These are phyloP conservation scores for Ceratocystis smalleyi DNA, from an alignment of 2,329 filamentous ascomycete species.

Conservation along the genomic window DNA sequence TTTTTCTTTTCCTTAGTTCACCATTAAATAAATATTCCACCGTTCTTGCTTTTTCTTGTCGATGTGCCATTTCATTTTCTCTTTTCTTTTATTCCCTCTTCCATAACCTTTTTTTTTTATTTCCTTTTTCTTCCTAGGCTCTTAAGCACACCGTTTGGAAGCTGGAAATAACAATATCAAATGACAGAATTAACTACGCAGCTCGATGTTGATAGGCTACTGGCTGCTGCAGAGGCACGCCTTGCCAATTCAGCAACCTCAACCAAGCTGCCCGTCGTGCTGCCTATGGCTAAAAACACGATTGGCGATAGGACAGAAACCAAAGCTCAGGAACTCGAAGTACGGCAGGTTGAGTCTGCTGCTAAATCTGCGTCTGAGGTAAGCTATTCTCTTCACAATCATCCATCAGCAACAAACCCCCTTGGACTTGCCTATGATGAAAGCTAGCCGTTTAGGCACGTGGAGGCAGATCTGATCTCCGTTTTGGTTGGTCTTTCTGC, in stretches of 20 bases:
- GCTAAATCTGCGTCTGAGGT: constrained; percentile 20
- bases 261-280: constrained; percentile 2
- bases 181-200: constrained; percentile 8
- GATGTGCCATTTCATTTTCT: not conserved
- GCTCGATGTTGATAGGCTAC: constrained; percentile 23
- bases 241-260: constrained; percentile 6
- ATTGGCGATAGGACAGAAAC: not conserved
- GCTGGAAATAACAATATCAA: not conserved
- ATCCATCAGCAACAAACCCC: not conserved
- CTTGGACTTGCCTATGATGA: constrained; percentile 26
- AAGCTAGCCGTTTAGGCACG: constrained; percentile 25
- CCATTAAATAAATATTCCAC: constrained; percentile 5
- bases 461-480: constrained; percentile 28
- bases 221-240: constrained; percentile 14
- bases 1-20: constrained; percentile 2
- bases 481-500: constrained; percentile 38
- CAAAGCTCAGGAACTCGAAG: constrained; percentile 4
- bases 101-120: not conserved
- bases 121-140: not conserved
- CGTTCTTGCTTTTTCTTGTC: not conserved
- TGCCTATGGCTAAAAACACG: not conserved
- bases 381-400: constrained; percentile 17
- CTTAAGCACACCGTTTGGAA: not conserved
- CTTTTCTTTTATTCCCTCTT: not conserved
- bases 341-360: constrained; percentile 6